These are phyloP conservation scores for Candida labiduridarum DNA, from an alignment of 1,139 yeast genomes.

Conservation along the genomic window DNA sequence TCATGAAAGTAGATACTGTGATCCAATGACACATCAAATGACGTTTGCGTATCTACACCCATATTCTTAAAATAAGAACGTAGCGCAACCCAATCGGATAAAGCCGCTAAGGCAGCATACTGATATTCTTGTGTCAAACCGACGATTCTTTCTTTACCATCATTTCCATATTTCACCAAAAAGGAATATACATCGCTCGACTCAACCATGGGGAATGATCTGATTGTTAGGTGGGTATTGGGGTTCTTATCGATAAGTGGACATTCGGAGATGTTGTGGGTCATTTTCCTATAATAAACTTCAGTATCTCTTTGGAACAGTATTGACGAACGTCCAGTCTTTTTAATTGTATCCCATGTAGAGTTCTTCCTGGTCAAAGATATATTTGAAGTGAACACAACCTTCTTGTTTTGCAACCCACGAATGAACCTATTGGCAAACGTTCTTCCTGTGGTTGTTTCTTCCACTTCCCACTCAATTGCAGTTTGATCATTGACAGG, in stretches of 20 bases:
- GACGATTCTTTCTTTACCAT: constrained; percentile 14
- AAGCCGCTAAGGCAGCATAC: constrained; percentile 60
- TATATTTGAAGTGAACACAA: constrained; percentile 55
- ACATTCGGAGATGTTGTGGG: neutral
- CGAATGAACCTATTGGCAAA: constrained; percentile 61
- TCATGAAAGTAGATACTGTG: constrained; percentile 47
- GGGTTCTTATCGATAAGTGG: constrained; percentile 2
- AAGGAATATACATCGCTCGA: constrained; percentile 33
- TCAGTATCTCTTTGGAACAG: constrained; percentile 39
- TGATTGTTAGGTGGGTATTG: constrained; percentile 7
- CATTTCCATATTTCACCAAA: constrained; percentile 44
- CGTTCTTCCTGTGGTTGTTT: constrained; percentile 53
- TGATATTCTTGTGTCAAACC: constrained; percentile 30
- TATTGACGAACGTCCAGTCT: constrained; percentile 26
- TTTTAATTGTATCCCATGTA: constrained; percentile 17
- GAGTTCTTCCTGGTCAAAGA: constrained; percentile 47
- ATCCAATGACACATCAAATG: constrained; percentile 44
- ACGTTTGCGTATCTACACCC: neutral
- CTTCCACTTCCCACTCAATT: constrained; percentile 37
- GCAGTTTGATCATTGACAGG: constrained; percentile 23
- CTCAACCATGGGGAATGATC: constrained; percentile 6
- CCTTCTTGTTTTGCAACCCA: constrained; percentile 54
- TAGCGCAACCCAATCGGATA: constrained; percentile 47
- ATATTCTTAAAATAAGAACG: constrained; percentile 3
- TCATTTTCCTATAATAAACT: constrained; percentile 19